Conservation (phyloP, 106 monocot genomes). For the Dioscorea zingiberensis region DNA sequence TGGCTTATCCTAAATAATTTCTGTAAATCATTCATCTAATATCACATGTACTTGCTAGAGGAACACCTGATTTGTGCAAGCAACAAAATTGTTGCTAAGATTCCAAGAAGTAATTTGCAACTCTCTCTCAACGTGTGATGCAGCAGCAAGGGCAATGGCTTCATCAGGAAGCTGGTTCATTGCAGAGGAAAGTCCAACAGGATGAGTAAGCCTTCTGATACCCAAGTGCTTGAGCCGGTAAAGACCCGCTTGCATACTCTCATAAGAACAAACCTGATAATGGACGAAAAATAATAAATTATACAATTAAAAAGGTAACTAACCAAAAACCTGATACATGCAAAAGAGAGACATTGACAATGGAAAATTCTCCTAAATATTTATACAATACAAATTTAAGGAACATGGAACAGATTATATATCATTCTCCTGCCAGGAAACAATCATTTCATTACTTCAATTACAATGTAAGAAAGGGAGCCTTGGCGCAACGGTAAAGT, state of each 20-base stretch:
- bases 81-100: slow-evolving; percentile 89
- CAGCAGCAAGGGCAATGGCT: slow-evolving; percentile 88
- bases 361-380: too few species aligned
- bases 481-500: too few species aligned
- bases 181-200: slow-evolving; percentile 76
- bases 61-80: slow-evolving; percentile 80
- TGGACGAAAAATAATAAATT: not conserved
- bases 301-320: not conserved
- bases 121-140: slow-evolving; percentile 95
- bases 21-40: too few species aligned
- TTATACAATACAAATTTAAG: too few species aligned
- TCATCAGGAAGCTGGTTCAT: slow-evolving; percentile 93
- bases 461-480: too few species aligned
- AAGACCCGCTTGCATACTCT: slow-evolving; percentile 96
- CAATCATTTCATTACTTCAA: too few species aligned
- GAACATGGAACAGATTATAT: too few species aligned
- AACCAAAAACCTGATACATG: not conserved
- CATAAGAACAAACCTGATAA: slow-evolving; percentile 79
- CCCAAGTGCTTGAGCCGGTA: slow-evolving; percentile 83
- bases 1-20: too few species aligned
- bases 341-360: too few species aligned
- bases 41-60: too few species aligned
- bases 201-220: slow-evolving; percentile 71
- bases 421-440: too few species aligned
- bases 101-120: slow-evolving; percentile 93